These are phyloP conservation scores for Sugiyamaella marilandica DNA, from an alignment of 805 yeast genomes.

Conservation along the genomic window DNA sequence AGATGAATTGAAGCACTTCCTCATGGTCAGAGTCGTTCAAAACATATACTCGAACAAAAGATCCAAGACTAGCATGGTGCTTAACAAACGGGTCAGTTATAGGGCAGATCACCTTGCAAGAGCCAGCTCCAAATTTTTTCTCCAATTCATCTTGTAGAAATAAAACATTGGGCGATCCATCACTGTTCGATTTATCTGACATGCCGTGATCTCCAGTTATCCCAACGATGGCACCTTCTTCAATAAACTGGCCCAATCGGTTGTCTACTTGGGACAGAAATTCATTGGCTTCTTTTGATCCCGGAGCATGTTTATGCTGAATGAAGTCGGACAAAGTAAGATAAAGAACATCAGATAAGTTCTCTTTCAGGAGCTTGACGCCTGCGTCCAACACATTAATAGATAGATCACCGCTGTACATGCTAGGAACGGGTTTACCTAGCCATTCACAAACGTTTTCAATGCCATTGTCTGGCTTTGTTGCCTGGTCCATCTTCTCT, in stretches of 20 bases:
- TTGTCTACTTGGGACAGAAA: conserved; percentile 3
- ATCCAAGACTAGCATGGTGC: conserved; percentile 8
- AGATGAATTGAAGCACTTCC: background rate
- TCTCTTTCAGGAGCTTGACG: conserved; percentile 3
- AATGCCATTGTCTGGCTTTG: background rate
- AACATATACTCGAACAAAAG: conserved; percentile 5
- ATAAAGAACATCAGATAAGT: conserved; percentile 5
- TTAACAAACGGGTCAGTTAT: conserved; percentile 8
- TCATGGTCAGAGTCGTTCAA: background rate
- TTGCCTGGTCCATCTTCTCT: conserved; percentile 5
- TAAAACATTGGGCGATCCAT: conserved; percentile 6
- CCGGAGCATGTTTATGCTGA: conserved; percentile 12
- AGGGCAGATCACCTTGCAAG: conserved; percentile 1
- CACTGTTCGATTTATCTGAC: conserved; percentile 10
- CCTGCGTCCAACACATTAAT: conserved; percentile 8
- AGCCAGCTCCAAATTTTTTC: conserved; percentile 1
- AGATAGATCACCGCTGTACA: conserved; percentile 10
- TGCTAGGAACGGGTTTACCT: background rate
- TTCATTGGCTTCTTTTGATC: conserved; percentile 8
- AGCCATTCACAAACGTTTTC: conserved; percentile 4
- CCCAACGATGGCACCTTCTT: conserved; percentile 7
- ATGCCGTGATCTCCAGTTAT: conserved; percentile 13
- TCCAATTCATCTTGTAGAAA: conserved; percentile 9
- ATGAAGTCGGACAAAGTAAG: conserved; percentile 8
- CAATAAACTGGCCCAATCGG: conserved; percentile 7